These are phyloP conservation scores for Flaveria robusta DNA, from an alignment of 129 eudicot genomes.

Conservation along the genomic window DNA sequence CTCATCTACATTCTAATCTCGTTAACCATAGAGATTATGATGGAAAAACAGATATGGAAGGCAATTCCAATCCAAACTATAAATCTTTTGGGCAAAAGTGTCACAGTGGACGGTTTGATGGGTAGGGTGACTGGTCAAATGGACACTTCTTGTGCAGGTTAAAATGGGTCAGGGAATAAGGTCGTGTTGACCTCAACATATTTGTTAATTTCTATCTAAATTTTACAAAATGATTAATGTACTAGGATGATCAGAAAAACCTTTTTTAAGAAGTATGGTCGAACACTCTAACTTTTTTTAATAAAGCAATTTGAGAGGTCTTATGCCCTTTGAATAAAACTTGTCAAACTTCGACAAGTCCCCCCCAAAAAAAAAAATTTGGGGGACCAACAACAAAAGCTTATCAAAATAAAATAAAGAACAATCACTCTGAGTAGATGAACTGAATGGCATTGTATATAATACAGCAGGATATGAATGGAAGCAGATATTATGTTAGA, in stretches of 20 bases:
- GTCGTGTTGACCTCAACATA: not conserved
- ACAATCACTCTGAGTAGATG: not conserved
- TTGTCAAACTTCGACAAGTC: not conserved
- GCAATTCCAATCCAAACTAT: not conserved
- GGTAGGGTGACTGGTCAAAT: not conserved
- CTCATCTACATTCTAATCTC: slow-evolving; percentile 7
- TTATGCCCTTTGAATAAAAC: not conserved
- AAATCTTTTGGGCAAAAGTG: not conserved
- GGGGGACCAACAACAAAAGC: slow-evolving; percentile 11
- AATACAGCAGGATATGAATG: slow-evolving; percentile 5
- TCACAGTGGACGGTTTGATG: not conserved
- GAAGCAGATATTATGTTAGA: slow-evolving; percentile 23
- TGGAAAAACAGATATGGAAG: not conserved
- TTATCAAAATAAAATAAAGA: not conserved
- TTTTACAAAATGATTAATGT: not conserved
- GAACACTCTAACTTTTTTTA: not conserved
- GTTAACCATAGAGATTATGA: not conserved
- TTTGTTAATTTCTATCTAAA: not conserved
- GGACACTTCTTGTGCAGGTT: not conserved
- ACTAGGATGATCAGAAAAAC: not conserved
- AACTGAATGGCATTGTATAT: slow-evolving; percentile 1
- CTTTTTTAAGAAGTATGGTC: not conserved
- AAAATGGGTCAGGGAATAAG: not conserved
- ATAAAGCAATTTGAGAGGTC: not conserved
- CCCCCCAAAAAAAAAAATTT: no score